These are phyloP conservation scores for Claviceps cyperi DNA, from an alignment of 2,329 filamentous ascomycete genomes.

Conservation along the genomic window DNA sequence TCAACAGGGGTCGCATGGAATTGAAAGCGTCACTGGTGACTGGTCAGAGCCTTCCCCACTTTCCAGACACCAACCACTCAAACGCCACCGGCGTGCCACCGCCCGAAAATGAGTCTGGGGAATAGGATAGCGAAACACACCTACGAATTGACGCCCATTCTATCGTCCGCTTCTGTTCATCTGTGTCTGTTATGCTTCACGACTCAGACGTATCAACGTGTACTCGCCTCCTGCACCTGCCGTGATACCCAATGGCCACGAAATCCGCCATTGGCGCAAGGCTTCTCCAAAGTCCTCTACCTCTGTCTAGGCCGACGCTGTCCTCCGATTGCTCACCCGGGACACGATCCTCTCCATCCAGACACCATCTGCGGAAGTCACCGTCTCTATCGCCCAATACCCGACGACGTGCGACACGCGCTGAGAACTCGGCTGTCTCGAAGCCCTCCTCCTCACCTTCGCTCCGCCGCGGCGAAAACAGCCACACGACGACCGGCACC, in stretches of 20 bases:
- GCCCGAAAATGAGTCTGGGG: too few species aligned
- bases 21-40: too few species aligned
- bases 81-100: too few species aligned
- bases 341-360: constrained; percentile 8
- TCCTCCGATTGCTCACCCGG: constrained; percentile 6
- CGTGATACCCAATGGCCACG: not conserved
- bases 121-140: too few species aligned
- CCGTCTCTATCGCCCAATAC: not conserved
- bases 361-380: constrained; percentile 3
- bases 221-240: not conserved
- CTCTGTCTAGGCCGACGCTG: not conserved
- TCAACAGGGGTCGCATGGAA: too few species aligned
- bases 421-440: not conserved
- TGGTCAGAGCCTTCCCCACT: too few species aligned
- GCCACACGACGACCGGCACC: not conserved
- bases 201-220: not conserved
- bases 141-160: not conserved
- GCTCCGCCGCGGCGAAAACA: not conserved
- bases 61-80: too few species aligned
- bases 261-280: not conserved
- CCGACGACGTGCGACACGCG: not conserved
- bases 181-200: not conserved
- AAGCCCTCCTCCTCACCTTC: not conserved
- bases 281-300: not conserved
- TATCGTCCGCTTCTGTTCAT: not conserved